Evolutionary conservation across 176 grass and related monocot genomes (phyloP).

Genomic region (Tuctoria greenei): DNA sequence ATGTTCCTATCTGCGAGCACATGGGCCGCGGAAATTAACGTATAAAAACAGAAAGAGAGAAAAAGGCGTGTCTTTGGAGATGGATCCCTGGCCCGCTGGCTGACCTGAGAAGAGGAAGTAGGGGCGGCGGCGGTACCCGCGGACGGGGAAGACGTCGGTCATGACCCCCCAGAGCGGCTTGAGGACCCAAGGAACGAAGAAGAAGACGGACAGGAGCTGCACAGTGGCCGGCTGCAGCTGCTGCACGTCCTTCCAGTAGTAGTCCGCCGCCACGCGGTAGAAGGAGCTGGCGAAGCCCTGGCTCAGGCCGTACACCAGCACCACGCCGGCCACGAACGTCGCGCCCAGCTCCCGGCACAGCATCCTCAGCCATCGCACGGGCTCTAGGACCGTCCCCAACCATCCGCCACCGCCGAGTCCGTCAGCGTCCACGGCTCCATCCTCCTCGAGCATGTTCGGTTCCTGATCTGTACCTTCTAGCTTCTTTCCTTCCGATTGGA

Average conservation of each 20-base stretch:
- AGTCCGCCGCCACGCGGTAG: constrained; percentile 73
- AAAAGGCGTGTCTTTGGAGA: neutral
- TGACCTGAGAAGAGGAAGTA: constrained; percentile 85
- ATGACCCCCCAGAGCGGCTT: constrained; percentile 88
- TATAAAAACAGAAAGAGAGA: neutral
- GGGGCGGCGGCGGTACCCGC: constrained; percentile 78
- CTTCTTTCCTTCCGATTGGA: neutral
- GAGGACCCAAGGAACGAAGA: constrained; percentile 79
- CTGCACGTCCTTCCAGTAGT: constrained; percentile 99
- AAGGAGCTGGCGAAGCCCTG: constrained; percentile 77
- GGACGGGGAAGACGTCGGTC: constrained; percentile 76
- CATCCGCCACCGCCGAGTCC: constrained; percentile 14
- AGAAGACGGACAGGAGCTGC: constrained; percentile 73
- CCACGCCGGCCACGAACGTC: constrained; percentile 74
- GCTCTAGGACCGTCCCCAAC: constrained; percentile 37
- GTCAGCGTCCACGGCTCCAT: constrained; percentile 45
- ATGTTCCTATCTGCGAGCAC: neutral
- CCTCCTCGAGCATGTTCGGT: constrained; percentile 18
- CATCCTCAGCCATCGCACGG: constrained; percentile 73
- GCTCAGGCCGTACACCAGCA: constrained; percentile 84
- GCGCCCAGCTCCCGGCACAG: constrained; percentile 77
- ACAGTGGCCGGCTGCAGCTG: constrained; percentile 70
- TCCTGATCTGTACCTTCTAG: neutral
- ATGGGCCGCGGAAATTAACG: neutral
- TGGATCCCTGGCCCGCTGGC: neutral